Base-by-base conservation (phyloP, 805 yeast species). In the Cyberlindnera veronae region DNA sequence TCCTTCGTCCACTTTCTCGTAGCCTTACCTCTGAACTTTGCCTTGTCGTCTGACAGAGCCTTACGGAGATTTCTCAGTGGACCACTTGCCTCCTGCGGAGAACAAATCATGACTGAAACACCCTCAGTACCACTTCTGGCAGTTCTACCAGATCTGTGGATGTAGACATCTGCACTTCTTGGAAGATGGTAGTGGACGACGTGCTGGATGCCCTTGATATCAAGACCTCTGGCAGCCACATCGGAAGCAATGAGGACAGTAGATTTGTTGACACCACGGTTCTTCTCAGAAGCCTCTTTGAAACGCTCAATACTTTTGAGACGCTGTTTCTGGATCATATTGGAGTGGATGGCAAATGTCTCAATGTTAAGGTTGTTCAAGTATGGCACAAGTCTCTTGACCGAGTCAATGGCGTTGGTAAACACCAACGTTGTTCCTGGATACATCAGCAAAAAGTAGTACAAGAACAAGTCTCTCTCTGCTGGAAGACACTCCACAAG, bases 131-230 rank as follows among this genome's bases (percentile, higher is more conserved):
- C 93, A 2, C 95, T 97, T 70, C 99, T 83, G 0, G 95, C 98
- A n/a, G 99, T 93, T 74, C 99, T 81, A 46, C 99, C 99, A 2
- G 96, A 86, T 61, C 99, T 76, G 64, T 93, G 99, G 51, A 93
- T 81, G 58, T 93, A 93, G 36, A 88, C 80, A 57, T 93, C 99
- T 0, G 97, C 97, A 13, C 95, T 73, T 47, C 98, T 73, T 10
- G 99, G 98, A 46, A 93, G 71, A 63, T 93, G 97, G 58, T 91
- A 93, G 62, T 93, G 99, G 16, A 91, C 85, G 35, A 93, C 98
- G 62, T 93, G 98, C 53, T 89, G 82, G 37, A 93, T 90, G 34
- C 75, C 76, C 3, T 95, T 84, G 39, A 93, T 88, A 70, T 93
- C 99, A 44, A 93, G 72, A 44, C 99, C 99, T 70, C 99, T 78